phyloP scores from a whole-genome alignment of 2,329 filamentous ascomycete genomes.

The Stachybotrys elegans region DNA sequence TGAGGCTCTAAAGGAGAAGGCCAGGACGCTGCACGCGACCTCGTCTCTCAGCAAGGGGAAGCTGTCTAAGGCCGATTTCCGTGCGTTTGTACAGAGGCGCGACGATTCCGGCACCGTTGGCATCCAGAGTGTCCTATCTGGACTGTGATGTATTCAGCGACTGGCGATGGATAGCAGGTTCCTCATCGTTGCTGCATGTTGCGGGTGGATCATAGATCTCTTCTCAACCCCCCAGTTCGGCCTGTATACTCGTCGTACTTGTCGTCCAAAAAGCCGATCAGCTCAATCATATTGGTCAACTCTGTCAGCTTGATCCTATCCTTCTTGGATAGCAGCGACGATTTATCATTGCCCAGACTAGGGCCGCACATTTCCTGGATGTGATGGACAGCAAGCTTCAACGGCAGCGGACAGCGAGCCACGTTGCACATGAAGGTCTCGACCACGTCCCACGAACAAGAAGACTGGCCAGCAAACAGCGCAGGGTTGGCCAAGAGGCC shows the following conservation, averaged over 20 bases:
- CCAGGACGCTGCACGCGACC: constrained; percentile 49
- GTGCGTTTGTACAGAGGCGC: constrained; percentile 76
- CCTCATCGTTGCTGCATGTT: too few species aligned
- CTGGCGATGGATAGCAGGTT: too few species aligned
- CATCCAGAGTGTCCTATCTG: constrained; percentile 75
- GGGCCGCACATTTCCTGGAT: constrained; percentile 61
- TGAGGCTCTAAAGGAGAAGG: constrained; percentile 68
- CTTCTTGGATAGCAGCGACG: constrained; percentile 47
- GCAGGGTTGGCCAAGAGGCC: constrained; percentile 64
- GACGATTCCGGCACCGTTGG: constrained; percentile 79
- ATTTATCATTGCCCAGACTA: constrained; percentile 49
- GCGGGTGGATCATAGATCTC: constrained; percentile 22
- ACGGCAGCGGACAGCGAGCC: constrained; percentile 53
- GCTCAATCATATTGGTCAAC: constrained; percentile 48
- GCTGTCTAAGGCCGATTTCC: constrained; percentile 65
- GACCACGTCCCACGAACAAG: constrained; percentile 58
- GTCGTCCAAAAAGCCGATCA: constrained; percentile 57
- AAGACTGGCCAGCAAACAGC: constrained; percentile 52
- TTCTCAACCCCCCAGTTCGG: constrained; percentile 21
- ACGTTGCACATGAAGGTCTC: constrained; percentile 57
- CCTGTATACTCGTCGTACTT: constrained; percentile 33
- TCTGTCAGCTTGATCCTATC: constrained; percentile 47
- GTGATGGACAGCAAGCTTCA: constrained; percentile 61
- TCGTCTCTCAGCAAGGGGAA: constrained; percentile 43
- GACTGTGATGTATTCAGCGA: constrained; percentile 43